A percentile compares a stretch with the other conserved stretches of the same genome.
phyloP scores from a whole-genome alignment of 108 stramenopile species.

The Parmales sp. region DNA sequence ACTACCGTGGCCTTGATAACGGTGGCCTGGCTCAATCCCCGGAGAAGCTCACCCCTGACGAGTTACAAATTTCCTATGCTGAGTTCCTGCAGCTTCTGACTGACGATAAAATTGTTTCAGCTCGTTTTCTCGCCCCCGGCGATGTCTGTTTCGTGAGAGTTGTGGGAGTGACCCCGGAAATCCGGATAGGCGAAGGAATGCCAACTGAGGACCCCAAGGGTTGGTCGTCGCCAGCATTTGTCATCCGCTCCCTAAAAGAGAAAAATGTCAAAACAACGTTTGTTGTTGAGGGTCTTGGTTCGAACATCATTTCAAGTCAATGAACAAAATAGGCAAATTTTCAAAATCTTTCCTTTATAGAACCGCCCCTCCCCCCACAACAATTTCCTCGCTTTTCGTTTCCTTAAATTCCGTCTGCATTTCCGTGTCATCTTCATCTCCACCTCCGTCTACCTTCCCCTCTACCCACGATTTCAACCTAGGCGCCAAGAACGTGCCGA shows the following conservation, averaged over 20 bases:
- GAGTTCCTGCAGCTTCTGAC: too few relatives aligned
- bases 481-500: conserved; percentile 43
- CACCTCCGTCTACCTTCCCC: too few relatives aligned
- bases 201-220: conserved; percentile 5
- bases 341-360: too few relatives aligned
- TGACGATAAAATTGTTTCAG: background rate
- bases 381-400: too few relatives aligned
- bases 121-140: background rate
- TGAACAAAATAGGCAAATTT: too few relatives aligned
- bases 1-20: background rate
- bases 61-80: too few relatives aligned
- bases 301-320: too few relatives aligned
- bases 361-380: too few relatives aligned
- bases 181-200: background rate
- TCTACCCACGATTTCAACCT: conserved; percentile 36
- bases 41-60: background rate
- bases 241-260: background rate
- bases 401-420: too few relatives aligned
- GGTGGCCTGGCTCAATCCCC: background rate
- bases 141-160: background rate
- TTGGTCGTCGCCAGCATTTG: conserved; percentile 2
- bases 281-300: too few relatives aligned
- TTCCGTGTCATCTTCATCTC: too few relatives aligned
- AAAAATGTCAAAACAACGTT: too few relatives aligned
- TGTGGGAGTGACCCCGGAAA: background rate